Evolutionary conservation across 495 filamentous ascomycete genomes (phyloP).

Genomic region (Cryomyces antarcticus): DNA sequence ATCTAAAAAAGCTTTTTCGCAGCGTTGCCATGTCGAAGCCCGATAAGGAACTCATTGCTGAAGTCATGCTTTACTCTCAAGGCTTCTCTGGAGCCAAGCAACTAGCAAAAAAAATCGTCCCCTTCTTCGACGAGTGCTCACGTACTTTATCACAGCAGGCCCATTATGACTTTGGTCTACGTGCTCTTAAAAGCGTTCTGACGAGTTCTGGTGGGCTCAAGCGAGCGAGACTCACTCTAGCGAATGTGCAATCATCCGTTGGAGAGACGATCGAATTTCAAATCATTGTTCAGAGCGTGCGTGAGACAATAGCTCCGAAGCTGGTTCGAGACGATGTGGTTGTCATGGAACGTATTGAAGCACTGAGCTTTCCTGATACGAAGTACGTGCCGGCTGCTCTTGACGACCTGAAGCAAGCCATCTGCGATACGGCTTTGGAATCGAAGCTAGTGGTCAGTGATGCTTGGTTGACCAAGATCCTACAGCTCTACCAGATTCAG

Average conservation of each 20-base stretch:
- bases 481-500: slow-evolving; percentile 95
- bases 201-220: slow-evolving; percentile 94
- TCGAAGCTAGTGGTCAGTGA: slow-evolving; percentile 74
- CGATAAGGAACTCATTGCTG: slow-evolving; percentile 96
- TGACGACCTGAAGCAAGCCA: slow-evolving; percentile 55
- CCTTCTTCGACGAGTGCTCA: slow-evolving; percentile 87
- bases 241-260: slow-evolving; percentile 34
- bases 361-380: slow-evolving; percentile 75
- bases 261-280: slow-evolving; percentile 79
- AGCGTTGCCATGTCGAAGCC: slow-evolving; percentile 99
- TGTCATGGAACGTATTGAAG: slow-evolving; percentile 68
- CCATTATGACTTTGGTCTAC: slow-evolving; percentile 95
- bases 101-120: slow-evolving; percentile 82
- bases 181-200: slow-evolving; percentile 93
- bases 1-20: slow-evolving; percentile 96
- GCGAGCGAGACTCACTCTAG: slow-evolving; percentile 42
- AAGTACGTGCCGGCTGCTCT: slow-evolving; percentile 80
- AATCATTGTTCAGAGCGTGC: slow-evolving; percentile 94
- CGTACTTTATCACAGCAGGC: slow-evolving; percentile 76
- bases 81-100: slow-evolving; percentile 91
- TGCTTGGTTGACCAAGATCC: slow-evolving; percentile 86
- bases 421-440: slow-evolving; percentile 61
- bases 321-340: slow-evolving; percentile 79
- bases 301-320: slow-evolving; percentile 96
- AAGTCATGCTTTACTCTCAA: slow-evolving; percentile 99